Conservation (phyloP, 768 basidiomycete species). For the Kwoniella botswanensis region DNA sequence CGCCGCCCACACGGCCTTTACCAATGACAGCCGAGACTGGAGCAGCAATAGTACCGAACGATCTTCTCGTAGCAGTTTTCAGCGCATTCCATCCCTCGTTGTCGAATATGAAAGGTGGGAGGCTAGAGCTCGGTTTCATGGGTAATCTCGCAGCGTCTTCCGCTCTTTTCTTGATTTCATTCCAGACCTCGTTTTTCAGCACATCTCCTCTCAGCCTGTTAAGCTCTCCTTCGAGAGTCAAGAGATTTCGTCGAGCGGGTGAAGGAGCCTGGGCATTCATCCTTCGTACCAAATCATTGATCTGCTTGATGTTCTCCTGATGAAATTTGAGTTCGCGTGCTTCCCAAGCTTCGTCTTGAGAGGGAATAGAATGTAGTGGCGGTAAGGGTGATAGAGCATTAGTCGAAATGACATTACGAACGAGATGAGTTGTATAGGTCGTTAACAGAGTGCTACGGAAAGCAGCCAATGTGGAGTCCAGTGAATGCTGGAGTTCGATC, state of each 20-base stretch:
- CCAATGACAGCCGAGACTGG: slow-evolving; percentile 41
- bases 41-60: slow-evolving; percentile 42
- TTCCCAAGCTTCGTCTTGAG: slow-evolving; percentile 71
- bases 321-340: slow-evolving; percentile 71
- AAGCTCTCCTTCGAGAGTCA: slow-evolving; percentile 67
- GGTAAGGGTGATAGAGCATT: slow-evolving; percentile 60
- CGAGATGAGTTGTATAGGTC: slow-evolving; percentile 76
- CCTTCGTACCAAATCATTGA: slow-evolving; percentile 76
- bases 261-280: slow-evolving; percentile 82
- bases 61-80: slow-evolving; percentile 37
- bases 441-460: slow-evolving; percentile 71
- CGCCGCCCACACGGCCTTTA: slow-evolving; percentile 28
- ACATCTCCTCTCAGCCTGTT: slow-evolving; percentile 36
- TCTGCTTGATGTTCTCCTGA: slow-evolving; percentile 69
- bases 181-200: slow-evolving; percentile 38
- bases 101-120: slow-evolving; percentile 26
- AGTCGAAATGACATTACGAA: slow-evolving; percentile 62
- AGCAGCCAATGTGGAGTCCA: slow-evolving; percentile 67
- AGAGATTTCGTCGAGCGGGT: slow-evolving; percentile 70
- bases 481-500: slow-evolving; percentile 80
- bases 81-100: slow-evolving; percentile 29
- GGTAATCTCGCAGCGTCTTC: slow-evolving; percentile 23
- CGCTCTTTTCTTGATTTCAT: slow-evolving; percentile 41
- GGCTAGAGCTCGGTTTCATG: slow-evolving; percentile 2
- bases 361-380: slow-evolving; percentile 42